phyloP scores from a whole-genome alignment of 768 basidiomycete genomes.

The Cyclocybe aegerita region DNA sequence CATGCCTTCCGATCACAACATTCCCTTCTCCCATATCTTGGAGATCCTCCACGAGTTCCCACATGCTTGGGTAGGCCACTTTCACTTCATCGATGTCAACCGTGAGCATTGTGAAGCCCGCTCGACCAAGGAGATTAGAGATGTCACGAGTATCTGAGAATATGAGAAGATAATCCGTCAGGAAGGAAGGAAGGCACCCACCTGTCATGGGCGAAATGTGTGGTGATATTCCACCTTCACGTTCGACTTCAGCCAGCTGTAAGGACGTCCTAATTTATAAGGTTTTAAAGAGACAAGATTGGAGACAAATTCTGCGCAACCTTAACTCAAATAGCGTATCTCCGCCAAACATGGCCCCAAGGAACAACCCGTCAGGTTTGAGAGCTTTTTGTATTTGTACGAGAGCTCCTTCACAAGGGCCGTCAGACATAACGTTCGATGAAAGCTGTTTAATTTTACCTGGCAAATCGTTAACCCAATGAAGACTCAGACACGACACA shows the following conservation, averaged over 20 bases:
- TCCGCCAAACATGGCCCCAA: slow-evolving; percentile 93
- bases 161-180: neutral
- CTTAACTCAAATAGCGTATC: slow-evolving; percentile 94
- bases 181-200: slow-evolving; percentile 28
- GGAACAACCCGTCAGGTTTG: slow-evolving; percentile 89
- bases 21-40: slow-evolving; percentile 96
- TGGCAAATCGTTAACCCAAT: slow-evolving; percentile 98
- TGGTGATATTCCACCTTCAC: slow-evolving; percentile 96
- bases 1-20: slow-evolving; percentile 79
- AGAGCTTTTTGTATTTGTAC: slow-evolving; percentile 85
- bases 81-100: slow-evolving; percentile 94
- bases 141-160: slow-evolving; percentile 84
- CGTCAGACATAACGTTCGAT: neutral
- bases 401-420: slow-evolving; percentile 57
- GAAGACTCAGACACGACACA: slow-evolving; percentile 87
- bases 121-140: slow-evolving; percentile 87
- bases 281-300: neutral
- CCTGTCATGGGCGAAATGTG: slow-evolving; percentile 98
- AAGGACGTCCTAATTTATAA: slow-evolving; percentile 70
- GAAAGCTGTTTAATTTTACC: slow-evolving; percentile 42
- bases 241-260: slow-evolving; percentile 90
- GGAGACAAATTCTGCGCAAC: slow-evolving; percentile 19
- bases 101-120: slow-evolving; percentile 91
- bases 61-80: slow-evolving; percentile 91
- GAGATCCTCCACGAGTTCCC: slow-evolving; percentile 94